These are phyloP conservation scores for Monosporascus sp. DNA, from an alignment of 2,329 filamentous ascomycete genomes.

Conservation along the genomic window DNA sequence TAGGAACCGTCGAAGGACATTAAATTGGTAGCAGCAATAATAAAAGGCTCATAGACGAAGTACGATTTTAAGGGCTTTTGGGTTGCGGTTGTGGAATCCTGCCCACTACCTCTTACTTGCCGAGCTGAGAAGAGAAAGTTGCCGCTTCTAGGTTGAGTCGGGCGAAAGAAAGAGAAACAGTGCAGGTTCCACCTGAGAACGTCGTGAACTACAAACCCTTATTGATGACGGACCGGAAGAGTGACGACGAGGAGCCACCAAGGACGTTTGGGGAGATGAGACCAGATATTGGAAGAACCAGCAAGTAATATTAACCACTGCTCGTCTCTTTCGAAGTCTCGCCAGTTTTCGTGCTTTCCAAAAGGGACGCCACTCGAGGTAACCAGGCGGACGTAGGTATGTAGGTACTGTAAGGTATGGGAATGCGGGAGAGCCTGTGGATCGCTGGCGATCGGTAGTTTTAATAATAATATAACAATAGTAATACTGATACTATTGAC, in stretches of 20 bases:
- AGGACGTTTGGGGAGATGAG: too few relatives aligned
- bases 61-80: not conserved
- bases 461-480: not conserved
- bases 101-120: not conserved
- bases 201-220: not conserved
- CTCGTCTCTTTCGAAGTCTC: too few relatives aligned
- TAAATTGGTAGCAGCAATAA: not conserved
- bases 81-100: not conserved
- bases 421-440: not conserved
- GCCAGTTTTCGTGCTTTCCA: too few relatives aligned
- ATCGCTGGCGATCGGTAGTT: not conserved
- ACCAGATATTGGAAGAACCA: too few relatives aligned
- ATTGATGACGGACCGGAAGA: not conserved
- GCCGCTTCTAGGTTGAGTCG: not conserved
- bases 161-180: not conserved
- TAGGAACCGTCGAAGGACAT: not conserved
- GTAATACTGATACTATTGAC: not conserved
- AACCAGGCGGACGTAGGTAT: too few relatives aligned
- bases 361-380: too few relatives aligned
- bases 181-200: not conserved
- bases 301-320: too few relatives aligned
- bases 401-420: too few relatives aligned
- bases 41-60: not conserved
- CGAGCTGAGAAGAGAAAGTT: not conserved
- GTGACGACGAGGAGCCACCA: not conserved